Evolutionary conservation across 108 stramenopile genomes (phyloP), one percentile per base, ranked within the genome.

Genomic region (Schizochytrium sp.): DNA sequence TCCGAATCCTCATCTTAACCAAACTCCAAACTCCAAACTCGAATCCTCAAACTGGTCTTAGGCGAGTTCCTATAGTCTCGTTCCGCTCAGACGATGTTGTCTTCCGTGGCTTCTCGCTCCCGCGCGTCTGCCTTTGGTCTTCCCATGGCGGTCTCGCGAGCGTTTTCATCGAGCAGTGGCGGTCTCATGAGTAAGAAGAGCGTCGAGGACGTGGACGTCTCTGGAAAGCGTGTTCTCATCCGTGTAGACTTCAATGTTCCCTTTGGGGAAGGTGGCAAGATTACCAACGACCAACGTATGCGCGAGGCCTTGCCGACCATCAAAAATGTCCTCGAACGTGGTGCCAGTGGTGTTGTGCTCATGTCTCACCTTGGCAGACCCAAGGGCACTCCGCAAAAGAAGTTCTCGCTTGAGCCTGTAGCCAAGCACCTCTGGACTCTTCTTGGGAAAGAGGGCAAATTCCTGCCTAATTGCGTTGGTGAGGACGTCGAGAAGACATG

Each of bases 211-310:
- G 83, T 89, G 3, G 44, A 55, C 59, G 88, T 93, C 90, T 88
- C 87, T 87, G 92, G 89, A 46, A 91, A 91, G 92, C 72, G 91
- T 41, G 94, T 94, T n/a, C 88, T 94, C 3, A 90, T 93, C 3
- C 92, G 94, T 2, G 92, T 92, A 61, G 94, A 94, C 92, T 91
- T 94, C 46, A 94, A 94, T 69, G 93, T 93, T 3, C 94, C 94
- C 57, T 91, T 93, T 8, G 87, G 57, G 1, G 87, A 97, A 92
- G 97, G 96, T 92, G 96, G 96, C 95, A 96, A 42, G 5, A 99
- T 99, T 95, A 98, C 97, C 87, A 98, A 99, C 89, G 98, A 99
- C 92, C 99, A 98, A 89, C 98, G 99, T 91, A 99, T 99, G 95
- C 97, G 98, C 57, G 96, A 96, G 17, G 97, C 98, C 87, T 93